Evolutionary conservation across 148 eudicot genomes (phyloP), one percentile per base, ranked within the genome.

Genomic region (Cornus controversa): DNA sequence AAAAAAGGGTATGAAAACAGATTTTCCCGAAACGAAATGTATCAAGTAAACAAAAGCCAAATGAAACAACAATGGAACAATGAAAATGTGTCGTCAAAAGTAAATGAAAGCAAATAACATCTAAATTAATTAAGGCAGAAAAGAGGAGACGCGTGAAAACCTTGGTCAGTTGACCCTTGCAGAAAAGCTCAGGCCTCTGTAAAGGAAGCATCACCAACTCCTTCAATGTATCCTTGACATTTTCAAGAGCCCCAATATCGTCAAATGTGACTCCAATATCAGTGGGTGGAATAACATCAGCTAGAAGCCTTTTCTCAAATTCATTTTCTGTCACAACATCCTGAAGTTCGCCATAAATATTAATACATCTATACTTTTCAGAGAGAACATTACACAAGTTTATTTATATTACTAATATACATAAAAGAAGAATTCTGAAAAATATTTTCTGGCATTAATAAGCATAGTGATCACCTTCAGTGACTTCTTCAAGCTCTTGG

Each of bases 161-260:
- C 98, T 96, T 96, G 16, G 99, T 93, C 64, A 96, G 68, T 77
- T 96, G 98, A 66, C 99, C 98, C 85, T 93, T 96, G 93, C 97
- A 86, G 78, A 96, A 96, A 64, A 96, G 91, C 79, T 96, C 99
- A 16, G 99, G 99, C 83, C 99, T 82, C 79, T 96, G 99, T 63
- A 96, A 78, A 69, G 99, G 99, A 74, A 96, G 95, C 99, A 96
- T 96, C 77, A 96, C 99, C 86, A 96, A 79, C 86, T 96, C 99
- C 85, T 96, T 96, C 65, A 96, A 80, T 23, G 99, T 96, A 83
- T 93, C 99, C 86, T 96, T 96, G 66, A 88, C 98, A 80, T 91
- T 96, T 88, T 96, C 98, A 73, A 96, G 93, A 23, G 99, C 99
- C 79, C 99, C 99, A 71, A 96, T 96, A 82, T 96, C 98, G 83